Base-by-base conservation (phyloP, 768 basidiomycete genomes). In the Podaxis mareebaensis region DNA sequence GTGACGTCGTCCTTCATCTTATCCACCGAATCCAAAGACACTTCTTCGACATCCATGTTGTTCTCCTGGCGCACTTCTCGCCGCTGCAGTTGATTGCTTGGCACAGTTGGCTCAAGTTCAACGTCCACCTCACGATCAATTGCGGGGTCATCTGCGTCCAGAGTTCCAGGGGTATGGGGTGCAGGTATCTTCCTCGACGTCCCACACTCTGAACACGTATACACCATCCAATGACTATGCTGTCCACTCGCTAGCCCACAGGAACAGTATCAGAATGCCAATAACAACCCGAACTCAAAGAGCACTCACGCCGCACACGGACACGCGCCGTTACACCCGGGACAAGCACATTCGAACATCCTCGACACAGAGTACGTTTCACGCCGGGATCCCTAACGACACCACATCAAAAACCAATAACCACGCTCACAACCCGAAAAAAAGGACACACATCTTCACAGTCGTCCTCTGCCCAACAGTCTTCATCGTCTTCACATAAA, bases 281-380 rank as follows among this genome's bases (percentile, higher is more conserved):
- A 48, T 52, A 33, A 57, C 15, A 30, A 8, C 38, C 24, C 44
- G 61, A 33, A 33, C 2, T 8, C 33, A 33, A 33, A 6, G 58
- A 57, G 5, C 11, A 68, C 86, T 30, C 61, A 91, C 93, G 74
- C 75, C 86, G 86, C 7, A 91, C 74, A 2, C 92, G 85, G 24
- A 92, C 82, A 0, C 78, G 79, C 0, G 85, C 83, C 0, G 90
- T 88, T 0, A 83, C 66, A 12, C 93, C 93, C 0, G 92, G 88
- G 1, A 93, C 67, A 3, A 95, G 78, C 7, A 88, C 79, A 0
- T 78, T 71, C 61, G 83, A 79, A 69, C 93, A 96, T 1, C 79
- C 78, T 71, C 83, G 86, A 75, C 93, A 96, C 6, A 94, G 68
- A 1, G 88, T 85, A 11, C 93, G 87, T 72, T 95, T 96, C n/a